Conservation (phyloP, 176 grass and related monocot species). For the Hyparrhenia diplandra region DNA sequence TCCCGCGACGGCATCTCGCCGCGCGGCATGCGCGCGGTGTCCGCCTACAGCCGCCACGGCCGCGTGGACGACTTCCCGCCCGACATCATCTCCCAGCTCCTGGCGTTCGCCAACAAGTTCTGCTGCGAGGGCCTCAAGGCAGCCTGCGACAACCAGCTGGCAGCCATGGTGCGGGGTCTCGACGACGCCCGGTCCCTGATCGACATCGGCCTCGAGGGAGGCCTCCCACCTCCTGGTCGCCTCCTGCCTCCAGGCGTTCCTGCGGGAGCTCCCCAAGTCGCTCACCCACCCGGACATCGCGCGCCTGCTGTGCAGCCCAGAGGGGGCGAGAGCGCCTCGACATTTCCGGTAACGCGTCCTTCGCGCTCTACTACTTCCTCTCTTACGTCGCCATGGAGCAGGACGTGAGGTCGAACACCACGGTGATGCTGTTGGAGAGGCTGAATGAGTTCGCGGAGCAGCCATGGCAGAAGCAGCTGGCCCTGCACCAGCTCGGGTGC, state of each 20-base stretch:
- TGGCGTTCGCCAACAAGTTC: background rate
- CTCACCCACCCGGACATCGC: constrained; percentile 62
- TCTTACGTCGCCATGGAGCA: constrained; percentile 85
- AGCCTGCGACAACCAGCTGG: constrained; percentile 69
- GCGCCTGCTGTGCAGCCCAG: constrained; percentile 67
- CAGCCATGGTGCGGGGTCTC: constrained; percentile 47
- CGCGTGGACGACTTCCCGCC: constrained; percentile 50
- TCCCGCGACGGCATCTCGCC: constrained; percentile 66
- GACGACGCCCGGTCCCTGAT: constrained; percentile 78
- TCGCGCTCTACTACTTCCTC: constrained; percentile 88
- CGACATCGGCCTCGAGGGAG: constrained; percentile 76
- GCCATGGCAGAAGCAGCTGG: constrained; percentile 77
- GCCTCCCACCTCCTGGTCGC: constrained; percentile 65
- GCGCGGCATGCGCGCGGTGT: constrained; percentile 69
- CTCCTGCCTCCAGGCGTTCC: constrained; percentile 88
- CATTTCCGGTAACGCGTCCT: constrained; percentile 63
- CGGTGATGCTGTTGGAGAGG: constrained; percentile 83
- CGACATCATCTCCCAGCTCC: constrained; percentile 12
- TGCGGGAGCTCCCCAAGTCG: constrained; percentile 79
- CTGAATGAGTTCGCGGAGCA: constrained; percentile 51
- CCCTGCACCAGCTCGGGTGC: constrained; percentile 83
- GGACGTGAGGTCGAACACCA: constrained; percentile 73
- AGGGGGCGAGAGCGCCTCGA: constrained; percentile 73
- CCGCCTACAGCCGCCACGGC: constrained; percentile 56
- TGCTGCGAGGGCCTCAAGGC: constrained; percentile 85